Evolutionary conservation across 208 protist species (phyloP).

Genomic region (Acanthamoeba triangularis): DNA sequence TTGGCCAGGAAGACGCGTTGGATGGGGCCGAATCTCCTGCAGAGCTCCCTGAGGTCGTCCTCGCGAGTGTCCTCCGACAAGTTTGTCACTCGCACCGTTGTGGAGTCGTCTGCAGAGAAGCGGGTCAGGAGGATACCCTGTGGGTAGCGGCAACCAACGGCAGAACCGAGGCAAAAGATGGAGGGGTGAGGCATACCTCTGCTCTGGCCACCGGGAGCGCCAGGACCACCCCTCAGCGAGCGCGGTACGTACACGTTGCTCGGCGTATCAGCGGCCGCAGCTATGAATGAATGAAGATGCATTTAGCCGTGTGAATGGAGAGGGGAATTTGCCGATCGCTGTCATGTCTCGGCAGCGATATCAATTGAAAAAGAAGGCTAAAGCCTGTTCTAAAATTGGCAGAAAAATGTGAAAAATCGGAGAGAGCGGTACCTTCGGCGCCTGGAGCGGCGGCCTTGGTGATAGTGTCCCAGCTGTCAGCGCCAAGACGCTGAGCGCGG

Average conservation of each 20-base stretch:
- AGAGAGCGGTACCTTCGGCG: neutral
- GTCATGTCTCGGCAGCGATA: too few relatives aligned
- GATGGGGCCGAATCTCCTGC: constrained; percentile 84
- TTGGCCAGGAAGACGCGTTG: constrained; percentile 86
- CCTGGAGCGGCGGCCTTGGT: neutral
- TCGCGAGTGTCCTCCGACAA: constrained; percentile 87
- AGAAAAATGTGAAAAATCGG: neutral
- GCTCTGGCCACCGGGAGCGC: neutral
- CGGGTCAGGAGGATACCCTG: neutral
- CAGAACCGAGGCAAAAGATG: too few relatives aligned
- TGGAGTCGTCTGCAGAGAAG: constrained; percentile 76
- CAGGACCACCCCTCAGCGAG: neutral
- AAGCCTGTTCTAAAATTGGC: neutral
- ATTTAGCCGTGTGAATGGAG: neutral
- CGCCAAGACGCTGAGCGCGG: constrained; percentile 51
- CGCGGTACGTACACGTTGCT: constrained; percentile 3
- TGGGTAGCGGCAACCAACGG: neutral
- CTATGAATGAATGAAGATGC: neutral
- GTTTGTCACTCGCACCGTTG: constrained; percentile 87
- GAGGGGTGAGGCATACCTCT: constrained; percentile 59
- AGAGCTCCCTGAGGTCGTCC: constrained; percentile 86
- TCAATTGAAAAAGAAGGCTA: too few relatives aligned
- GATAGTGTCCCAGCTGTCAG: constrained; percentile 63
- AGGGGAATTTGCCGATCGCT: too few relatives aligned
- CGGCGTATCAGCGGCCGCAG: constrained; percentile 8